Percentiles rank a stretch among this genome's conserved stretches.
phyloP scores from a whole-genome alignment of 2,329 filamentous ascomycete genomes.

The Apiospora malaysiana region DNA sequence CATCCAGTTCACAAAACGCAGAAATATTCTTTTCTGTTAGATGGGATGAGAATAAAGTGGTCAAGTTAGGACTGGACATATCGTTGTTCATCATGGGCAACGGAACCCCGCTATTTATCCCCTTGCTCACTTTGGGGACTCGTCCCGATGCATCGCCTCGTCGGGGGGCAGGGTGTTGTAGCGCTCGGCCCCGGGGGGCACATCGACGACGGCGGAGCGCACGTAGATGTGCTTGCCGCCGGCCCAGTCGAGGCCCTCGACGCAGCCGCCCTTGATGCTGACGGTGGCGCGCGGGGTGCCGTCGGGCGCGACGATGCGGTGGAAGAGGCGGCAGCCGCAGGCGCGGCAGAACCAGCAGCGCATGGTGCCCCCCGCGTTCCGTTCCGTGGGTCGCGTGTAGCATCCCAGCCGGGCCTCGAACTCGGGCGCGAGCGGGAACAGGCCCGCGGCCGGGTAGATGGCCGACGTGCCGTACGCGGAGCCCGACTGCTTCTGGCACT shows the following conservation, averaged over 20 bases:
- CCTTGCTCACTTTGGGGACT: not conserved
- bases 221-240: slow-evolving; percentile 52
- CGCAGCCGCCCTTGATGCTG: slow-evolving; percentile 53
- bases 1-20: no score
- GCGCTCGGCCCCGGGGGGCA: slow-evolving; percentile 45
- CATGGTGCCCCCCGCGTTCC: slow-evolving; percentile 43
- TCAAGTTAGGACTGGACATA: no score
- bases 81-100: no score
- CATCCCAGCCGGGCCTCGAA: slow-evolving; percentile 41
- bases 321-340: slow-evolving; percentile 55
- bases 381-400: slow-evolving; percentile 47
- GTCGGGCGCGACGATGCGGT: slow-evolving; percentile 45
- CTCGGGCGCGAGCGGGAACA: slow-evolving; percentile 47
- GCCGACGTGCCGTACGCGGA: slow-evolving; percentile 54
- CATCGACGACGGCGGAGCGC: slow-evolving; percentile 49
- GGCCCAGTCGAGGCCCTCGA: slow-evolving; percentile 48
- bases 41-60: no score
- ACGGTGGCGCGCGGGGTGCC: slow-evolving; percentile 45
- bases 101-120: no score
- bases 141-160: slow-evolving; percentile 1
- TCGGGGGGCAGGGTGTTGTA: slow-evolving; percentile 34
- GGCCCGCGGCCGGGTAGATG: slow-evolving; percentile 46
- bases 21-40: no score
- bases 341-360: slow-evolving; percentile 45
- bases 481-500: slow-evolving; percentile 51